Evolutionary conservation across 2,329 filamentous ascomycete genomes (phyloP), one percentile per base, ranked within the genome.

Genomic region (Ophiocordyceps camponoti-rufipedis): DNA sequence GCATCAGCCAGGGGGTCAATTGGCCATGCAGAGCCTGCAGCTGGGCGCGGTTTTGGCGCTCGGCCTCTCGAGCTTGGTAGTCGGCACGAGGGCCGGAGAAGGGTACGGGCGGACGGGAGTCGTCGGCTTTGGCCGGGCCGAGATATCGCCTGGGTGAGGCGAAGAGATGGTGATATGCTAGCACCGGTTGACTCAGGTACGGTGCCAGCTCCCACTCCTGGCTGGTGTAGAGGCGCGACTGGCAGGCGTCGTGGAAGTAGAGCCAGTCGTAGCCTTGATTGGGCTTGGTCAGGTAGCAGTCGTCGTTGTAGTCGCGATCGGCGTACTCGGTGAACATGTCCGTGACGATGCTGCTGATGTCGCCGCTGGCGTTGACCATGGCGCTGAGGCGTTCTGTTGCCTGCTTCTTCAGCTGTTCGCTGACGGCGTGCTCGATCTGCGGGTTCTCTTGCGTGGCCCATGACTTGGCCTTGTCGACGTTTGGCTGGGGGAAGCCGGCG

Each of bases 191-290:
- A 54, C 80, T 85, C 43, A 96, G 74, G 59, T 98, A 98, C 0
- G 85, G 80, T 0, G 75, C 76, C 14, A 98, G 68, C 61, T 98
- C 91, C 84, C 91, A 98, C 46, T 94, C 88, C 59, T 95, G 89
- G 48, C 75, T 80, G n/a, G 77, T 68, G 57, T 80, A 93, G 1
- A 96, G 72, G 38, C 80, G 78, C 1, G 80, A 79, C 23, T 85
- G 86, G 50, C 94, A 79, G 0, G 70, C 68, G 55, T 96, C 91
- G 61, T 95, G 85, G 62, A 98, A 96, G 60, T 93, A 72, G 46
- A 98, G 74, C 91, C 91, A 98, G 56, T 95, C 89, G 60, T 94
- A 94, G 1, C 85, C 85, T 59, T 74, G 67, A 52, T 82, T 79
- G 0, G 93, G 93, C 58, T 98, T 98, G 32, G 80, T 84, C 31